Conservation (phyloP, 2,329 filamentous ascomycete genomes). For the Penicillium polonicum region DNA sequence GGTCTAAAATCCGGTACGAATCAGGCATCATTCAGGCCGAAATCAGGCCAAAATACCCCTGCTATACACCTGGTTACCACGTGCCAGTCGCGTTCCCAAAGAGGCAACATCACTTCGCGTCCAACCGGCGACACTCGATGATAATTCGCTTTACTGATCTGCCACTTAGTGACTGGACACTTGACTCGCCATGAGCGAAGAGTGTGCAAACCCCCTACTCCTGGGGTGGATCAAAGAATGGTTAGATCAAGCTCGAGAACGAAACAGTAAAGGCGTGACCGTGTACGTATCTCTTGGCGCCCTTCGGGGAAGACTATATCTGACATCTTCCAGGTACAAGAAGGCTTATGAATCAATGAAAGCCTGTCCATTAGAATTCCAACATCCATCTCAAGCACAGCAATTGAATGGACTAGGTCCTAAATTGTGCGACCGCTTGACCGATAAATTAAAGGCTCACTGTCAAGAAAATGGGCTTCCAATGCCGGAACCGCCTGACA, state of each 20-base stretch:
- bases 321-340: constrained; percentile 57
- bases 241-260: constrained; percentile 67
- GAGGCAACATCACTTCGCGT: constrained; percentile 20
- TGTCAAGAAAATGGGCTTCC: constrained; percentile 66
- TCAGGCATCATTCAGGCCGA: no score
- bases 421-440: constrained; percentile 68
- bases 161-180: not conserved
- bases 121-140: not conserved
- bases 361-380: constrained; percentile 67
- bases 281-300: constrained; percentile 37
- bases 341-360: constrained; percentile 76
- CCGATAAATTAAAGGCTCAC: constrained; percentile 55
- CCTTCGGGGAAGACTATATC: not conserved
- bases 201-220: constrained; percentile 67
- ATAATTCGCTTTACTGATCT: not conserved
- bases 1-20: no score
- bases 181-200: constrained; percentile 33
- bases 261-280: constrained; percentile 66
- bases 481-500: constrained; percentile 61
- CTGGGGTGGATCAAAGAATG: constrained; percentile 75
- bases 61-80: not conserved
- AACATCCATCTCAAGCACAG: constrained; percentile 70
- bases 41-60: no score
- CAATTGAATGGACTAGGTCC: constrained; percentile 72
- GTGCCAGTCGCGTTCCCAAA: constrained; percentile 18